Base-by-base conservation (phyloP, 495 filamentous ascomycete genomes). In the Rostrohypoxylon terebratum region DNA sequence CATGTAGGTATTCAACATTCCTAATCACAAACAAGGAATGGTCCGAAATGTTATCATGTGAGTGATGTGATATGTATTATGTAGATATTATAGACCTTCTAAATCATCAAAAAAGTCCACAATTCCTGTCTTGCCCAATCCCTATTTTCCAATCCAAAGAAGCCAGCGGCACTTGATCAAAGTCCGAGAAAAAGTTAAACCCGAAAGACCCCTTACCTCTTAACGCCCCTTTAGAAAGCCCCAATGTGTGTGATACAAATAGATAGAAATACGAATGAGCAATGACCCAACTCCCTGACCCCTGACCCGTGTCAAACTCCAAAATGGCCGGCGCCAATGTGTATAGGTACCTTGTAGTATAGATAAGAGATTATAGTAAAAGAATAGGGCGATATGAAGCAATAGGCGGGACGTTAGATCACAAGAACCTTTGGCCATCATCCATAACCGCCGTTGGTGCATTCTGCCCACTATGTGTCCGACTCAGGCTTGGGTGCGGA, bases 361-460 rank as follows among this genome's bases (percentile, higher is more conserved):
- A 55, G 23, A 61, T 34, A 6, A 1, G 48, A 51, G 28, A 1
- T 28, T 13, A 31, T 28, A 28, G 45, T 23, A 10, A 48, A 21
- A 47, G 18, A 11, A 44, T 14, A 7, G 6, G 3, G 42, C 3
- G 47, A 50, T 50, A 5, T 14, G n/a, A 31, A 55, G 40, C 18
- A 5, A 34, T 54, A 10, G 13, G 11, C n/a, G 34, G 38, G 44
- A 50, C 40, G 13, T 1, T 25, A 44, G 10, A 14, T 21, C 62
- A 73, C 65, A 73, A 44, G 47, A 31, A 73, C 2, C 16, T 9
- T 45, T 57, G 47, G 4, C 63, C 75, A 21, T 75, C 75, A 38
- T 73, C 75, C 75, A 77, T 77, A 6, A 73, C 60, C 20, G 75
- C 75, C 20, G 75, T 66, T n/a, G 75, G 75, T 33, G 73, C 72